Conservation (phyloP, 768 basidiomycete genomes). For the Lactarius akahatsu region DNA sequence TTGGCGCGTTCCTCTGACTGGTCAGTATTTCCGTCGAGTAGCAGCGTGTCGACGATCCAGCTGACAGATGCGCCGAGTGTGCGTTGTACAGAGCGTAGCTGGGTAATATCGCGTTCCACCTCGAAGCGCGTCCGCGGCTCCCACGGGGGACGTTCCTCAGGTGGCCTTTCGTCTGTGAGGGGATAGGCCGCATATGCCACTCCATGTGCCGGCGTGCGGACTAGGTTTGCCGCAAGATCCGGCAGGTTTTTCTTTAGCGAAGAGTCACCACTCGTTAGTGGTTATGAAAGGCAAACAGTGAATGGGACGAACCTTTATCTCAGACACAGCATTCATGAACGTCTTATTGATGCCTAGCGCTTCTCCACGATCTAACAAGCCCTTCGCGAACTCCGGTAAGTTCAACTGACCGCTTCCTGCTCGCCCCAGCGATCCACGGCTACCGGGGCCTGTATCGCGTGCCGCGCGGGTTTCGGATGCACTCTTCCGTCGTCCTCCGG, state of each 20-base stretch:
- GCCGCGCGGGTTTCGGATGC: slow-evolving; percentile 21
- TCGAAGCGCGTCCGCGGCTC: slow-evolving; percentile 69
- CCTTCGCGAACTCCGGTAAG: slow-evolving; percentile 70
- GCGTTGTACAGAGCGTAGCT: slow-evolving; percentile 56
- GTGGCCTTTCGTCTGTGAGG: slow-evolving; percentile 55
- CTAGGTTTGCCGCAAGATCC: slow-evolving; percentile 70
- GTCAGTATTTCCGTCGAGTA: slow-evolving; percentile 52
- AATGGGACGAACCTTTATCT: slow-evolving; percentile 57
- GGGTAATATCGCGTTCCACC: slow-evolving; percentile 60
- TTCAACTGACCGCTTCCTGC: slow-evolving; percentile 43
- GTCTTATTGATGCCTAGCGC: slow-evolving; percentile 83
- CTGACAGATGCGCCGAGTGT: slow-evolving; percentile 65
- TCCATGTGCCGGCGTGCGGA: slow-evolving; percentile 48
- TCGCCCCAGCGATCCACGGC: slow-evolving; percentile 30
- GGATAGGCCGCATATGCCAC: slow-evolving; percentile 54
- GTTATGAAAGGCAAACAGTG: slow-evolving; percentile 8
- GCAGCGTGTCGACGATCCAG: slow-evolving; percentile 72
- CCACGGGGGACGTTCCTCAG: slow-evolving; percentile 64
- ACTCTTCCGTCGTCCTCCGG: slow-evolving; percentile 36
- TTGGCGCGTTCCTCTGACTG: slow-evolving; percentile 43
- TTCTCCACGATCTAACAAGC: slow-evolving; percentile 73
- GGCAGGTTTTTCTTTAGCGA: slow-evolving; percentile 59
- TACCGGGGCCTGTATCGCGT: slow-evolving; percentile 14
- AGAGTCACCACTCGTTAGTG: slow-evolving; percentile 14
- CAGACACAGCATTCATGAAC: slow-evolving; percentile 75